phyloP scores from a whole-genome alignment of 257 asterid genomes.

The Primulina tabacum region DNA sequence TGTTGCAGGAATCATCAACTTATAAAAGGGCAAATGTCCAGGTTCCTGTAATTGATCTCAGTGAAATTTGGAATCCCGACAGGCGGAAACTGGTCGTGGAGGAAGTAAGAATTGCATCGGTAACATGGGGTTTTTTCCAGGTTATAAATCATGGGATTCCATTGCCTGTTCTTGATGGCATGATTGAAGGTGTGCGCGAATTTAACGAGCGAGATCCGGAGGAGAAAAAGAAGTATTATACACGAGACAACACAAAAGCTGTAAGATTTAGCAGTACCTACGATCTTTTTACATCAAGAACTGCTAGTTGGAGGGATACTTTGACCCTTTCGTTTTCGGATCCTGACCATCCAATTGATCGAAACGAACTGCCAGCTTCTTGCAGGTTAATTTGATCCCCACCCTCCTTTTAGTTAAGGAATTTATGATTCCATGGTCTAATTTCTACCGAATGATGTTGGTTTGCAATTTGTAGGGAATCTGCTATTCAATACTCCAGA shows the following conservation, averaged over 20 bases:
- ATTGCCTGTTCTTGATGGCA: conserved; percentile 25
- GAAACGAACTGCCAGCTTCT: not conserved
- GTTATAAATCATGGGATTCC: conserved; percentile 48
- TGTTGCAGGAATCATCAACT: conserved; percentile 4
- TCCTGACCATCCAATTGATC: not conserved
- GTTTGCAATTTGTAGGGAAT: not conserved
- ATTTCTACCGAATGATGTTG: not conserved
- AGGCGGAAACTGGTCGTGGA: conserved; percentile 25
- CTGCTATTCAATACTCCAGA: not conserved
- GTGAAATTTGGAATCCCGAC: conserved; percentile 13
- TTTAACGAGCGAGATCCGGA: conserved; percentile 39
- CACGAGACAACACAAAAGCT: conserved; percentile 30
- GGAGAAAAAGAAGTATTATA: conserved; percentile 45
- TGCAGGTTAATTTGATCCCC: not conserved
- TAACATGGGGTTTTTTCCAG: conserved; percentile 53
- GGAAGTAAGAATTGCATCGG: conserved; percentile 34
- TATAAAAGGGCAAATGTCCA: not conserved
- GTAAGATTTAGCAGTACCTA: conserved; percentile 38
- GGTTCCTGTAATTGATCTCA: conserved; percentile 42
- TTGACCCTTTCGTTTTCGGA: conserved; percentile 16
- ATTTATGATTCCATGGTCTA: not conserved
- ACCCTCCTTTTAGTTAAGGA: too few species aligned
- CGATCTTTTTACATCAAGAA: conserved; percentile 35
- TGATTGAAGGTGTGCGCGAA: conserved; percentile 25
- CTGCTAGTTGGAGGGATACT: conserved; percentile 67